A percentile compares a stretch with the other conserved stretches of the same genome.
These are phyloP conservation scores for Geotrichum restrictum DNA, from an alignment of 1,139 yeast genomes.

Conservation along the genomic window DNA sequence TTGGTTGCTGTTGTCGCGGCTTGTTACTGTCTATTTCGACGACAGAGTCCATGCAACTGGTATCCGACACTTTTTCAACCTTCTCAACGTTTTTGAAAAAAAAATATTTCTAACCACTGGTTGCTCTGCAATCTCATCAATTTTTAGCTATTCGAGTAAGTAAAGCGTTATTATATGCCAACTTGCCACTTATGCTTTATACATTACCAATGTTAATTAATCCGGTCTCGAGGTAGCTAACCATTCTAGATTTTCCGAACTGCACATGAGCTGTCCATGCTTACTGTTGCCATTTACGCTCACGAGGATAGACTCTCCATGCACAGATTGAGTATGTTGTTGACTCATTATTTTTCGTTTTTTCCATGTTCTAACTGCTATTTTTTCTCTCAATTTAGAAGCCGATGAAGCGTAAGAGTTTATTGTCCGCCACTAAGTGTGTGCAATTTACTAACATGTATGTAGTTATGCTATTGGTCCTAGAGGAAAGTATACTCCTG, in stretches of 20 bases:
- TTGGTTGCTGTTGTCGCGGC: neutral
- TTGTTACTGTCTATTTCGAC: neutral
- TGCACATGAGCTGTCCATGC: constrained; percentile 96
- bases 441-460: neutral
- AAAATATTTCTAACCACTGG: too few species aligned
- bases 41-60: neutral
- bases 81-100: too few species aligned
- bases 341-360: constrained; percentile 4
- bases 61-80: neutral
- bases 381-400: constrained; percentile 27
- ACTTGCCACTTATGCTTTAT: too few species aligned
- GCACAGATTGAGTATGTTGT: constrained; percentile 62
- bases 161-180: neutral
- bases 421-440: neutral
- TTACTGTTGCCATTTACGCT: constrained; percentile 94
- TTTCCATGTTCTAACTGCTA: constrained; percentile 3
- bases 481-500: constrained; percentile 88
- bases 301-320: constrained; percentile 93
- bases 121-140: neutral
- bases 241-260: constrained; percentile 68
- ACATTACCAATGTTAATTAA: too few species aligned
- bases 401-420: constrained; percentile 40
- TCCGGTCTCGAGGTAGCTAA: neutral
- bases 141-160: constrained; percentile 29
- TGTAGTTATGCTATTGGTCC: constrained; percentile 72